phyloP scores from a whole-genome alignment of 2,329 filamentous ascomycete genomes.

The Colletotrichum tamarilloi region DNA sequence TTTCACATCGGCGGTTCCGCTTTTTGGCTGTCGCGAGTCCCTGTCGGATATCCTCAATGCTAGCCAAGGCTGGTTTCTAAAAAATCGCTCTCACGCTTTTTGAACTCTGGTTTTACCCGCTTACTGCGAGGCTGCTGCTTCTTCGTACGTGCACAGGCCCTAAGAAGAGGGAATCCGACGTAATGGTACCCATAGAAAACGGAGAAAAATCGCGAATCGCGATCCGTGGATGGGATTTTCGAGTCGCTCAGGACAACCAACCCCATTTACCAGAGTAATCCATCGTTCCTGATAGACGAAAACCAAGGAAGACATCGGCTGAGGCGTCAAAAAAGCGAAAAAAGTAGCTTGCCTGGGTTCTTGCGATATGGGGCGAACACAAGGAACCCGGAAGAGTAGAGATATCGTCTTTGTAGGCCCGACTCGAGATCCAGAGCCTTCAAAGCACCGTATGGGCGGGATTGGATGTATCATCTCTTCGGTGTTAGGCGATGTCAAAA shows the following conservation, averaged over 20 bases:
- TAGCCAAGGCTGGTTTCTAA: constrained; percentile 1
- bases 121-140: neutral
- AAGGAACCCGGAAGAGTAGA: neutral
- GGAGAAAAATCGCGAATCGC: neutral
- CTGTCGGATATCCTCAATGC: constrained; percentile 1
- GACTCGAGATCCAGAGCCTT: neutral
- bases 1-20: neutral
- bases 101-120: neutral
- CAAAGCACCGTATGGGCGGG: no score
- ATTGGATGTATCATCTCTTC: neutral
- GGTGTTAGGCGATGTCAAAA: neutral
- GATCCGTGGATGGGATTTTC: neutral
- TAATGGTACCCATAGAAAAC: constrained; percentile 1
- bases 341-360: neutral
- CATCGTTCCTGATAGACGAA: neutral
- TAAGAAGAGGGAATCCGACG: neutral
- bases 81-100: neutral
- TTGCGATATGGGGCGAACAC: neutral
- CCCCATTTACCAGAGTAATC: neutral
- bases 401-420: neutral
- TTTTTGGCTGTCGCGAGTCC: constrained; percentile 3
- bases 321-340: neutral
- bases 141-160: neutral
- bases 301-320: constrained; percentile 1
- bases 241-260: neutral